Conservation (phyloP, 108 stramenopile genomes). For the Phaeodactylum tricornutum region DNA sequence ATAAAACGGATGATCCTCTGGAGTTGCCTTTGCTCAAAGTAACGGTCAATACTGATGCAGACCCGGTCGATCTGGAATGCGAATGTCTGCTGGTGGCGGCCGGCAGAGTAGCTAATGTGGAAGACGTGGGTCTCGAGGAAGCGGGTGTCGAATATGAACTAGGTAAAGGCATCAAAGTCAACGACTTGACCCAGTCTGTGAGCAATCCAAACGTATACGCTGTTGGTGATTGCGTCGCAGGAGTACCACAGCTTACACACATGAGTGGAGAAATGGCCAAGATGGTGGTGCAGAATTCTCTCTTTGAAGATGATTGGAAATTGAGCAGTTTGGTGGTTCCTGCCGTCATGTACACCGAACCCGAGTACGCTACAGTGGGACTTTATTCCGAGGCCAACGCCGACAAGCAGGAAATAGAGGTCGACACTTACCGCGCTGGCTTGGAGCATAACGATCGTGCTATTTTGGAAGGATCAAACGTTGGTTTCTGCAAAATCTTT, state of each 20-base stretch:
- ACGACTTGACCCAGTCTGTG: slow-evolving; percentile 73
- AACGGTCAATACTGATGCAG: slow-evolving; percentile 14
- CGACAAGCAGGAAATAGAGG: slow-evolving; percentile 34
- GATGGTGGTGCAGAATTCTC: slow-evolving; percentile 84
- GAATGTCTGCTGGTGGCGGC: slow-evolving; percentile 85
- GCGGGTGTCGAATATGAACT: slow-evolving; percentile 73
- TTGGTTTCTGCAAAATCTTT: slow-evolving; percentile 85
- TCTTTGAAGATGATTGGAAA: slow-evolving; percentile 82
- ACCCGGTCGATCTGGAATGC: slow-evolving; percentile 36
- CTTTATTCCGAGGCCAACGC: slow-evolving; percentile 46
- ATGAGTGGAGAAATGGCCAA: slow-evolving; percentile 90
- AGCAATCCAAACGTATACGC: slow-evolving; percentile 84
- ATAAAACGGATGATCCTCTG: slow-evolving; percentile 5
- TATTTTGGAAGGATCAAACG: slow-evolving; percentile 70
- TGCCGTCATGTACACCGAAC: slow-evolving; percentile 90
- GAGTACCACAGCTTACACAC: slow-evolving; percentile 82
- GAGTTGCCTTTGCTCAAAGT: slow-evolving; percentile 62
- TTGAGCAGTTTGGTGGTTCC: slow-evolving; percentile 83
- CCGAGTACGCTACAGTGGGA: slow-evolving; percentile 90
- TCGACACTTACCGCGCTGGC: slow-evolving; percentile 66
- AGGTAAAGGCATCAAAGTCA: slow-evolving; percentile 70
- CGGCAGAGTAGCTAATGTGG: slow-evolving; percentile 85
- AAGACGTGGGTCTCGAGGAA: slow-evolving; percentile 78
- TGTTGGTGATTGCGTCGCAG: slow-evolving; percentile 88
- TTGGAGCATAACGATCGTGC: slow-evolving; percentile 90